Percentiles rank a stretch among this genome's conserved stretches.
Evolutionary conservation across 2,329 filamentous ascomycete species (phyloP).

Genomic region (Neospermospora avenae): DNA sequence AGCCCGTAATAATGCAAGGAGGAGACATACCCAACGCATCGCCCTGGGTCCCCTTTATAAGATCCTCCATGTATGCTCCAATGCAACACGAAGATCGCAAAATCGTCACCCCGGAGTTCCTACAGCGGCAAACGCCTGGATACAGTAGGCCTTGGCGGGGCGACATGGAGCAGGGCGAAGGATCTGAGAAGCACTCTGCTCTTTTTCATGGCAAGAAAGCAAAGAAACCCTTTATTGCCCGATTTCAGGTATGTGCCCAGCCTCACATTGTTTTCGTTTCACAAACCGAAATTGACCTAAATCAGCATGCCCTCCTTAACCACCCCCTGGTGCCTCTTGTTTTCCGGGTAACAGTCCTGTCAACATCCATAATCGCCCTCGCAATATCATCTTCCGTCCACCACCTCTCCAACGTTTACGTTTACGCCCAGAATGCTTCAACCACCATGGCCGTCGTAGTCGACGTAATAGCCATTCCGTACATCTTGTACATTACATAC

Average conservation of each 20-base stretch:
- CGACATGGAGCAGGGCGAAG: constrained; percentile 28
- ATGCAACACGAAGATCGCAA: constrained; percentile 26
- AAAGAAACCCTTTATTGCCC: constrained; percentile 26
- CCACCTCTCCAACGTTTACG: constrained; percentile 41
- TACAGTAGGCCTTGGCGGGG: constrained; percentile 36
- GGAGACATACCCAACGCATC: constrained; percentile 23
- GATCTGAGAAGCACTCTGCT: constrained; percentile 30
- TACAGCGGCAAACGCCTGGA: constrained; percentile 33
- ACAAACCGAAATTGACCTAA: constrained; percentile 11
- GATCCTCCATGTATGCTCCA: constrained; percentile 34
- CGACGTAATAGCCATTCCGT: constrained; percentile 83
- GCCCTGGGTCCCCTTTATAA: constrained; percentile 33
- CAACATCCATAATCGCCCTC: constrained; percentile 78
- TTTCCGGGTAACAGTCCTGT: constrained; percentile 77
- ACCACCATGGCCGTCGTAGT: constrained; percentile 87
- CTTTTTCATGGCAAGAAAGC: constrained; percentile 32
- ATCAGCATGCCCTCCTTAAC: constrained; percentile 32
- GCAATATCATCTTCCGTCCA: constrained; percentile 75
- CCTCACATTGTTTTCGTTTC: no score
- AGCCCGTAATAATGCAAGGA: constrained; percentile 35
- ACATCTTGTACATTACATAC: constrained; percentile 89
- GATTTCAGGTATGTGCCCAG: constrained; percentile 27
- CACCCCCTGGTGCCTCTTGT: constrained; percentile 73
- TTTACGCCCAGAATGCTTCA: constrained; percentile 63
- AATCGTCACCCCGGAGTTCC: constrained; percentile 30